phyloP scores from a whole-genome alignment of 257 asterid genomes.

The Solanum tarapatanum region DNA sequence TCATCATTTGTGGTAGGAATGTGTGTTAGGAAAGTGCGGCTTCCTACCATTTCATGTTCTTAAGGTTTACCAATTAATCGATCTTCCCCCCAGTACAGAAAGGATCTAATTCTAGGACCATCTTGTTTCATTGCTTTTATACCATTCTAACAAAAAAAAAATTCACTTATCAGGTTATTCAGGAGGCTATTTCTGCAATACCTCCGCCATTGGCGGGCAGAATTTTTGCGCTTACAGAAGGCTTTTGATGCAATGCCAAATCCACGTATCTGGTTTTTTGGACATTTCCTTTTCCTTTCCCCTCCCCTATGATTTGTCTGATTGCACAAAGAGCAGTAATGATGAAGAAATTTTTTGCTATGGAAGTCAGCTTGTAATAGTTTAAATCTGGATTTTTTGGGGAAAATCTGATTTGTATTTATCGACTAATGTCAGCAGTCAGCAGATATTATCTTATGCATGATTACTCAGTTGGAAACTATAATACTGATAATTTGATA shows the following conservation, averaged over 20 bases:
- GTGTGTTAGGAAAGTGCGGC: neutral
- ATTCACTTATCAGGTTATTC: constrained; percentile 42
- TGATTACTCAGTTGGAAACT: neutral
- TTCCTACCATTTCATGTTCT: neutral
- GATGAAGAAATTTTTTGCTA: neutral
- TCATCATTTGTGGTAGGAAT: neutral
- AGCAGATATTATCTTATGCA: neutral
- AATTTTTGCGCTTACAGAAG: constrained; percentile 68
- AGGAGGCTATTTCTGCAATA: constrained; percentile 60
- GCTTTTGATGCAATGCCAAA: constrained; percentile 29
- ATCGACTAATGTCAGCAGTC: neutral
- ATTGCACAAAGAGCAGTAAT: neutral
- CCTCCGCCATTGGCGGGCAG: constrained; percentile 78
- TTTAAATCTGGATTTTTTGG: neutral
- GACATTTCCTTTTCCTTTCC: neutral
- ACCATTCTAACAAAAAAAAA: neutral
- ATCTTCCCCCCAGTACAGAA: neutral
- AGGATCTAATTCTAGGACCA: neutral
- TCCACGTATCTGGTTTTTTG: neutral
- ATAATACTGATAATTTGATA: neutral
- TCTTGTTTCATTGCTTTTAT: neutral
- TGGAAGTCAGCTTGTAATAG: neutral
- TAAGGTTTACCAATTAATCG: neutral
- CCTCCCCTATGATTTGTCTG: neutral
- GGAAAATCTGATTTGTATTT: neutral